Evolutionary conservation across 257 asterid species (phyloP), one percentile per base, ranked within the genome.

Genomic region (Paraleonurus japonicus): DNA sequence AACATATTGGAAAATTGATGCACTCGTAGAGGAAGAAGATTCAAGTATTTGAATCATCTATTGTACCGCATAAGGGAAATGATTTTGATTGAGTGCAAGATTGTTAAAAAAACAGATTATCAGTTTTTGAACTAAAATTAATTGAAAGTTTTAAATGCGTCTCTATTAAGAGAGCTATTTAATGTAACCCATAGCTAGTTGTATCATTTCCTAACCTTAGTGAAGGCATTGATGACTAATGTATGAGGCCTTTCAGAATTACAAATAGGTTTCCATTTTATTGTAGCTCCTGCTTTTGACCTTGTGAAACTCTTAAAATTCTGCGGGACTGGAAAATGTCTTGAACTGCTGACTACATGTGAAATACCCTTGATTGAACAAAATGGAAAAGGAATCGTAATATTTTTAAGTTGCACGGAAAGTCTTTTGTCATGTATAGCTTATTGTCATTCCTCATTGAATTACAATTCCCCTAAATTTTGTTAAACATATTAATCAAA

Each of bases 41-140:
- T 47, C 16, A 67, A 63, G 73, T 45, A 19, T 17, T 19, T 37
- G 28, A 35, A 7, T 60, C 54, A n/a, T 69, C 62, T 63, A 37
- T 28, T 32, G 60, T 16, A 22, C 17, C 45, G 12, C 48, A 4
- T 33, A n/a, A n/a, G 35, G 32, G 13, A 72, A 59, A 66, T 71
- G 60, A 30, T 72, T 63, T 50, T 78, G 72, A 35, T 19, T 12
- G 43, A 45, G 10, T 20, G 13, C 66, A 70, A 39, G 54, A 64
- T 32, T 43, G 51, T 43, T 13, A 24, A 5, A 61, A 70, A 2
- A 7, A 16, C 58, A 33, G 39, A 33, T 11, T 19, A 27, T 20
- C 41, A 30, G 59, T 71, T 28, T 9, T 23, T 58, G 51, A 45
- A 45, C 45, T 69, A 26, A 16, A 65, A 11, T 7, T 19, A 1